Evolutionary conservation across 2,329 filamentous ascomycete genomes (phyloP).

Genomic region (Diaporthe humulicola): DNA sequence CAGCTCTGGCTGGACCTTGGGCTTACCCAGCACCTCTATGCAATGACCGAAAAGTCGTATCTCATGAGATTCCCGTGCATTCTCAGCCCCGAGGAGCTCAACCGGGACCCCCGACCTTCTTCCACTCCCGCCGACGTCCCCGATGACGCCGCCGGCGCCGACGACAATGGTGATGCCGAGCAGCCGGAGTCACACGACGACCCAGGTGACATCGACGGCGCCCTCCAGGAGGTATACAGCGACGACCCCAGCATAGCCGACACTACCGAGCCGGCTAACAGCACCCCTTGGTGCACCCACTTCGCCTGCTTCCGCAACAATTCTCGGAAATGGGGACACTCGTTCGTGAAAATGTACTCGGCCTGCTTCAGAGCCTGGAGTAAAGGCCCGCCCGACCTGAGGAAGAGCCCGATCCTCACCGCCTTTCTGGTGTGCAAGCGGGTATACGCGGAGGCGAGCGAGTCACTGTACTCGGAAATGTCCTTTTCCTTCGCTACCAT

Average conservation of each 20-base stretch:
- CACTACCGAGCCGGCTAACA: neutral
- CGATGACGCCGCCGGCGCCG: neutral
- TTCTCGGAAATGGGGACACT: neutral
- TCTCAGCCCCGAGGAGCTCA: neutral
- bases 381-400: neutral
- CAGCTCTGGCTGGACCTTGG: slow-evolving; percentile 36
- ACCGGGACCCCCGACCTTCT: neutral
- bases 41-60: neutral
- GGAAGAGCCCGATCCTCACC: neutral
- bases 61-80: slow-evolving; percentile 29
- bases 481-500: slow-evolving; percentile 13
- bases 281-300: slow-evolving; percentile 25
- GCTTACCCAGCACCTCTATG: slow-evolving; percentile 29
- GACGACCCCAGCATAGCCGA: neutral
- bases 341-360: neutral
- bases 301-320: neutral
- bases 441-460: slow-evolving; percentile 14
- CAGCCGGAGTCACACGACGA: slow-evolving; percentile 7
- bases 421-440: slow-evolving; percentile 29
- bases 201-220: slow-evolving; percentile 32
- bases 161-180: neutral
- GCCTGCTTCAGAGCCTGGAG: neutral
- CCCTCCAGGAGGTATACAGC: slow-evolving; percentile 1
- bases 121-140: neutral
- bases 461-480: slow-evolving; percentile 18